Conservation (phyloP, 768 basidiomycete genomes). For the Strobilomyces echinocephalus region DNA sequence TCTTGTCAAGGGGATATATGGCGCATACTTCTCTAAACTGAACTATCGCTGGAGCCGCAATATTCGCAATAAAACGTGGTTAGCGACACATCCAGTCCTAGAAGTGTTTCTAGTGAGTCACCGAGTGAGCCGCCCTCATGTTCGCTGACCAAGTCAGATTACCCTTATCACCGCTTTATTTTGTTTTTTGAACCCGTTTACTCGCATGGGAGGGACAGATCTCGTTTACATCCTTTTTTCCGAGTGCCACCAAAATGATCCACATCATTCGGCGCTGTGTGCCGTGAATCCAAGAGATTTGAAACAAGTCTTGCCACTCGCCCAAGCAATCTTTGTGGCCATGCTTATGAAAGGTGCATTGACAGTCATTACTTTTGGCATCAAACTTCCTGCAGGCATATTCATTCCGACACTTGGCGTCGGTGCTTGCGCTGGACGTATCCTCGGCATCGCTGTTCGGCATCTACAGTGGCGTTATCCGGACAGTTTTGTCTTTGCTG, state of each 20-base stretch:
- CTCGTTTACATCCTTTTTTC: slow-evolving; percentile 88
- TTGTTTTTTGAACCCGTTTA: slow-evolving; percentile 85
- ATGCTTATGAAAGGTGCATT: slow-evolving; percentile 77
- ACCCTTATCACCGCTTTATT: slow-evolving; percentile 72
- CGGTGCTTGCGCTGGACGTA: slow-evolving; percentile 88
- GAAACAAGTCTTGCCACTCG: slow-evolving; percentile 55
- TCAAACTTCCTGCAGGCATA: slow-evolving; percentile 88
- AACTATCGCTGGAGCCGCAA: slow-evolving; percentile 86
- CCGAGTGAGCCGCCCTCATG: neutral
- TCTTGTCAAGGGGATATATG: slow-evolving; percentile 73
- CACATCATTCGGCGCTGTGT: slow-evolving; percentile 66
- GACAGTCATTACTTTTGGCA: slow-evolving; percentile 89
- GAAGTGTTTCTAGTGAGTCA: slow-evolving; percentile 76
- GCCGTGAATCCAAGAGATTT: slow-evolving; percentile 55
- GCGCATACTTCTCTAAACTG: slow-evolving; percentile 87
- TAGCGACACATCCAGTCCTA: slow-evolving; percentile 69
- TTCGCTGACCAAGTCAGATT: slow-evolving; percentile 44
- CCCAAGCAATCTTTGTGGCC: slow-evolving; percentile 63
- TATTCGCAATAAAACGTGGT: slow-evolving; percentile 77
- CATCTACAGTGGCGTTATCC: slow-evolving; percentile 66
- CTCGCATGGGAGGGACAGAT: slow-evolving; percentile 93
- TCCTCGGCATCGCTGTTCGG: slow-evolving; percentile 79
- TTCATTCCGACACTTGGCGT: slow-evolving; percentile 96
- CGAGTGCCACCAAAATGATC: slow-evolving; percentile 65
- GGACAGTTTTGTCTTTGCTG: slow-evolving; percentile 52